Base-by-base conservation (phyloP, 2,329 filamentous ascomycete species). In the Elsinoe ampelina region DNA sequence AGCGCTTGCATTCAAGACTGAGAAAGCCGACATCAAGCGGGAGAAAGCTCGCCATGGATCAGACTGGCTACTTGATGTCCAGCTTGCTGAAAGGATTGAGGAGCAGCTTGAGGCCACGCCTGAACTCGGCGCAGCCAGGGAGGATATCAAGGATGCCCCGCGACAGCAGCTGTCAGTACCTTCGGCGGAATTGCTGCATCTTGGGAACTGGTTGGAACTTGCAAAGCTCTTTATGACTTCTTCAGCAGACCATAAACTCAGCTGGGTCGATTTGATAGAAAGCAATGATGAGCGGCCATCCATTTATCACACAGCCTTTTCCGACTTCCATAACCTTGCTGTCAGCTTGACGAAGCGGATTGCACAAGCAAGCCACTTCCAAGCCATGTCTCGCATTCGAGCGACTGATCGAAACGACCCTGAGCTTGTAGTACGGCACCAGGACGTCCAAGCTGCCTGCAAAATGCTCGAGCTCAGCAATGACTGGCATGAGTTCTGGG, bases 151-250 rank as follows among this genome's bases (percentile, higher is more conserved):
- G 22, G 41, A 35, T 20, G 15, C 8, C 13, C 12, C 2, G 6
- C 20, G 15, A 15, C 22, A n/a, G n/a, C 47, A 54, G 50, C 17
- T 57, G 4, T 54, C 73, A 1, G 66, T 80, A 13, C 74, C 76
- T 1, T 80, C 81, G 51, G 72, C 79, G 1, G 68, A 74, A 15
- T 66, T 92, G 0, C 81, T 93, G 45, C 72, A 79, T 43, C 65
- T 84, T 2, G 69, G 72, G 2, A 75, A 71, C 8, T 89, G 86
- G 81, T 70, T 91, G 3, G 69, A 71, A 4, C 73, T 93, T 3
- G 84, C 86, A 0, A 75, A 75, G 1, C 63, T 91, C 1, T 93
- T 92, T 67, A 92, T 95, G 88, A 92, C 91, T 66, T 58, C 66
- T 64, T 74, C 73, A 59, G 68, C 74, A 1, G 73, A 79, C 41